Evolutionary conservation across 1,139 yeast species (phyloP).

Genomic region (Saccharomycopsis hybrid): DNA sequence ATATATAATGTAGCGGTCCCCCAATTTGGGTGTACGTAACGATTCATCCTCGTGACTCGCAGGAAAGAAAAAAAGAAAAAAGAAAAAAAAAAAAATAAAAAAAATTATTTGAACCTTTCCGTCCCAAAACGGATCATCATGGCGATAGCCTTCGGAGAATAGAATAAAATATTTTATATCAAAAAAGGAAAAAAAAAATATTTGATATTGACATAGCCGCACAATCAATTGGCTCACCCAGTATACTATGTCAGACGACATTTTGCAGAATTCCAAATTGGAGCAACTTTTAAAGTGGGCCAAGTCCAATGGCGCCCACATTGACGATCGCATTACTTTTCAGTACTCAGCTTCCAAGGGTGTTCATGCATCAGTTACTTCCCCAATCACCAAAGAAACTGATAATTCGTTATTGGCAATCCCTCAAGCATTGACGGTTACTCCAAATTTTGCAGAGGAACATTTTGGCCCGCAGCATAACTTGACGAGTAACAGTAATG

Average conservation of each 20-base stretch:
- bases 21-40: no score
- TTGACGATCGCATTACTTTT: conserved; percentile 33
- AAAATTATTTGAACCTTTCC: no score
- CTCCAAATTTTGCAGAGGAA: conserved; percentile 38
- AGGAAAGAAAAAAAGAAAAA: no score
- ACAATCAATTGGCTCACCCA: not conserved
- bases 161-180: not conserved
- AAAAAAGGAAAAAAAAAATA: not conserved
- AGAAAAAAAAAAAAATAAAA: no score
- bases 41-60: no score
- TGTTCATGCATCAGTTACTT: conserved; percentile 18
- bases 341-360: conserved; percentile 8
- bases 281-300: conserved; percentile 44
- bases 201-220: not conserved
- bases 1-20: no score
- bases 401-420: conserved; percentile 29
- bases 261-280: not conserved
- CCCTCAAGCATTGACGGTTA: conserved; percentile 37
- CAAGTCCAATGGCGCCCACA: conserved; percentile 37
- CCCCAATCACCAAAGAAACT: conserved; percentile 15
- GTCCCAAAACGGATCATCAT: no score
- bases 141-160: not conserved
- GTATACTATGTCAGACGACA: not conserved
- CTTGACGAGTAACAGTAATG: conserved; percentile 21
- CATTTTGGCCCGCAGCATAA: conserved; percentile 28